Base-by-base conservation (phyloP, 257 asterid genomes). In the Linaria vulgaris region DNA sequence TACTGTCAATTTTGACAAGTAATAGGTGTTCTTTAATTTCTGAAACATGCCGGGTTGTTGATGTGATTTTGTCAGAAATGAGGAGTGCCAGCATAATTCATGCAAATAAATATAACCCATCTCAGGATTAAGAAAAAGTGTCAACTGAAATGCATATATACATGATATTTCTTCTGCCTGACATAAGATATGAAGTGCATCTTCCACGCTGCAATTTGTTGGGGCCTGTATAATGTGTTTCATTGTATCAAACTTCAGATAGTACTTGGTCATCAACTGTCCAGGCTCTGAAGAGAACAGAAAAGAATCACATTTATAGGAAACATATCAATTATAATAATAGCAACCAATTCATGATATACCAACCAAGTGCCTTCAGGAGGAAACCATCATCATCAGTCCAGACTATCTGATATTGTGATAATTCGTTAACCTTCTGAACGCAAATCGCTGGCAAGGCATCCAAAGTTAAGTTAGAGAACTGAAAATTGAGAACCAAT, bases 341-440 rank as follows among this genome's bases (percentile, higher is more conserved):
- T 61, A 51, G 53, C 52, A 67, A 46, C 31, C 64, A 66, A 57
- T 59, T 51, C 55, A 59, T 53, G 63, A 47, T 76, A 41, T 88
- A 91, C 98, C 98, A 49, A 91, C 98, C 98, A 53, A 87, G 95
- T 62, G 96, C 88, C 83, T 83, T 91, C 70, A 91, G 80, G 66
- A 88, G 85, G 71, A 86, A 91, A 59, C 96, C 96, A 59, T 91
- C 96, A 69, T 86, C 96, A 74, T 91, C 98, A 24, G 94, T 88
- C 98, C 98, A 91, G 77, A 91, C 82, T 88, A 88, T 71, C 74
- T 91, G 92, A 82, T 83, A 80, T 61, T 68, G 76, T 30, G 96
- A 75, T 74, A 91, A 74, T 78, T 88, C 98, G 30, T 88, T 88
- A 39, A 91, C 89, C 78, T 88, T 88, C 82, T 78, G 85, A 68